Base-by-base conservation (phyloP, 345 rosid species). In the Eucalyptus polyanthemos region DNA sequence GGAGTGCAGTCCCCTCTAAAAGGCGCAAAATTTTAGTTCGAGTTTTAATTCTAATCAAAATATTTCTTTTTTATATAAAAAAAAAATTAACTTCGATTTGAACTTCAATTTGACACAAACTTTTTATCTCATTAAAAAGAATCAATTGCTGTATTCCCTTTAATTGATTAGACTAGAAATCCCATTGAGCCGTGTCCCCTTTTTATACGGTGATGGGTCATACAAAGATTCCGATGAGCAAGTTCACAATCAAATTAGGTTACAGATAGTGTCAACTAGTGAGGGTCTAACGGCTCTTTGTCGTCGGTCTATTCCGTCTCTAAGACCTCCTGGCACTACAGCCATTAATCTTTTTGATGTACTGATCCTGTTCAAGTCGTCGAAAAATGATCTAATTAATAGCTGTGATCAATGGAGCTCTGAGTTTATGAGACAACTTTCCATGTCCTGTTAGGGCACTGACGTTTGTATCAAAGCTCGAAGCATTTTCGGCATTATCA, bases 11-110 rank as follows among this genome's bases (percentile, higher is more conserved):
- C 29, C 67, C 29, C 67, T 27, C n/a, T 60, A 11, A 60, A 60
- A 27, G 67, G 67, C 67, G 3, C 67, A 27, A 60, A 6, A 31
- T 60, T 60, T 19, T 12, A 13, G n/a, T 60, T 60, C 31, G 16
- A 60, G n/a, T 60, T 60, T 60, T 13, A 60, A 60, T 60, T 60
- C n/a, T 27, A 4, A 60, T 13, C 15, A 25, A 60, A 60, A 25
- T 60, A 24, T 25, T 25, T 60, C 0, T 10, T 56, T 56, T 25
- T 25, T 5, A 50, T 6, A 50, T 50, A 50, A 1, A 16, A 7
- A 25, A 5, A 58, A 11, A 0, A 60, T 27, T 25, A 60, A 60
- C 2, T 60, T 60, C 0, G 0, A 0, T 12, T 60, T 12, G 15
- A 27, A 0, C 27, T 27, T 60, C 4, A 12, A 60, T 27, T 60